Base-by-base conservation (phyloP, 2,329 filamentous ascomycete genomes). In the Talaromyces funiculosus region DNA sequence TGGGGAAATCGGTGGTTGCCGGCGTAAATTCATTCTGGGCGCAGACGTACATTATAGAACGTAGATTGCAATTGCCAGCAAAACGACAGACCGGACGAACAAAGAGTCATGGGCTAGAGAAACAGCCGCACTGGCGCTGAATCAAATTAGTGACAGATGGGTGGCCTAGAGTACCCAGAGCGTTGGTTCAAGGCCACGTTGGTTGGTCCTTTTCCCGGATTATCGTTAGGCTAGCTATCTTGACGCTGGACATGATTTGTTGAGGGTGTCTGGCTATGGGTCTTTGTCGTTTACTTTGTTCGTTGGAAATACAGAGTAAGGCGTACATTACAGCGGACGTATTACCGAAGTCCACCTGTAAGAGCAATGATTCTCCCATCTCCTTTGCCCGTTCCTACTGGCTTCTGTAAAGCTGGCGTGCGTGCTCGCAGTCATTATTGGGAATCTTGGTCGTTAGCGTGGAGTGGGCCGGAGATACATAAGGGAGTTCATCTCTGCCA, bases 21-120 rank as follows among this genome's bases (percentile, higher is more conserved):
- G 54, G 54, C 5, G 40, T 29, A 24, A 57, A 57, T 51, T 58
- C 56, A 51, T 58, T 58, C 43, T 51, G 56, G 56, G 56, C 56
- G 56, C 33, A 58, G 53, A 40, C 20, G 35, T 54, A 54, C 33
- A 40, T 54, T 22, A 10, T 43, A 43, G 42, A 9, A 49, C 26
- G 45, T 49, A 51, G 47, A n/a, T n/a, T 16, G 10, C 29, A 31
- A 31, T 18, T 49, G n/a, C 24, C n/a, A 49, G 26, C 14, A 29
- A 47, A 14, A 43, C 20, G 38, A n/a, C 38, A 47, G 22, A 31
- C 45, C 4, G 29, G 22, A n/a, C 47, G 20, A 20, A 33, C 20
- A 20, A 29, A 51, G 47, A 51, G 47, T 51, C 47, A 51, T 51
- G 47, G 47, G 29, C 18, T 51, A 22, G 47, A 22, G 47, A 51